Base-by-base conservation (phyloP, 2,329 filamentous ascomycete genomes). In the Cladosporium austrohemisphaericum region DNA sequence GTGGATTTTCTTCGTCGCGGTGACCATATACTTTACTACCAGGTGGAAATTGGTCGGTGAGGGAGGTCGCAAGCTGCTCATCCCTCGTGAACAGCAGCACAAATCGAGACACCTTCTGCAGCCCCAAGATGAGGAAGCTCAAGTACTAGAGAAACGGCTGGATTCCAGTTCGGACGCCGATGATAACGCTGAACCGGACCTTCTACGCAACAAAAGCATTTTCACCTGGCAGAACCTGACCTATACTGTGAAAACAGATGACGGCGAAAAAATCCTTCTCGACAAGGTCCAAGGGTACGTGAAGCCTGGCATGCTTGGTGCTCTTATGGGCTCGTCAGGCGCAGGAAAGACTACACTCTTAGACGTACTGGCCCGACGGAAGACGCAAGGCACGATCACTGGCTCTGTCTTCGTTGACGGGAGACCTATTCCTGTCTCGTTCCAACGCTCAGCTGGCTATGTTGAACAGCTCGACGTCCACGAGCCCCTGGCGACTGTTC, bases 151-250 rank as follows among this genome's bases (percentile, higher is more conserved):
- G 23, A 45, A 45, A 35, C 22, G 40, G 4, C 3, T 10, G 11
- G 28, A 32, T 5, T 16, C 28, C 16, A 26, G 41, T 10, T 37
- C 26, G 14, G 46, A 38, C 10, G 38, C 32, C 23, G 46, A 22
- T 20, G 37, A 52, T 3, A 43, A 33, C 6, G 36, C 65, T n/a
- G 66, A 72, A 31, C 64, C 63, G 2, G 63, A 72, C 23, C 70
- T 86, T 1, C 67, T 83, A 23, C 76, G 76, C 20, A 86, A 86
- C 63, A 84, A 78, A 0, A 83, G 80, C 0, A 73, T 86, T 0
- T 87, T 94, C 50, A 95, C 90, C 0, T 95, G 89, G 86, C 86
- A 92, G 65, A 76, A 86, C 56, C 81, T 96, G 52, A 88, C 84
- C 62, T 95, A 95, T 64, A 85, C 80, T 0, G 85, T 90, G 51